These are phyloP conservation scores for Dendrobium huoshanense DNA, from an alignment of 106 monocot genomes.

Conservation along the genomic window DNA sequence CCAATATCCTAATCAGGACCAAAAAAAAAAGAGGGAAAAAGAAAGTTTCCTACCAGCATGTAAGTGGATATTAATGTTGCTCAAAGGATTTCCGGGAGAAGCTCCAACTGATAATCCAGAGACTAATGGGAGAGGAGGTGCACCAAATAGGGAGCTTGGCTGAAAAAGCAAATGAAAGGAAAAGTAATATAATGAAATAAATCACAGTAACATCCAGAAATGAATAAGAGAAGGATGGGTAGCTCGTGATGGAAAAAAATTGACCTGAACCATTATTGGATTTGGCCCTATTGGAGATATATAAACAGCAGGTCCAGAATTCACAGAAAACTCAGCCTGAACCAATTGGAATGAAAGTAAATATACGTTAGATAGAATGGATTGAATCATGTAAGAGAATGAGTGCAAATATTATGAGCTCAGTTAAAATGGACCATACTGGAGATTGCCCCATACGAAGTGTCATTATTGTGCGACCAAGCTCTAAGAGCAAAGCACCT, in stretches of 20 bases:
- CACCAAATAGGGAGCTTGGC: slow-evolving; percentile 42
- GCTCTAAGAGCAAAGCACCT: slow-evolving; percentile 86
- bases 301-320: slow-evolving; percentile 88
- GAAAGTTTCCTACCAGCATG: slow-evolving; percentile 40
- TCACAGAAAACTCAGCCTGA: slow-evolving; percentile 70
- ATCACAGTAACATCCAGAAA: neutral
- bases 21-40: neutral
- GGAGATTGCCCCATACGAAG: slow-evolving; percentile 73
- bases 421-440: slow-evolving; percentile 37
- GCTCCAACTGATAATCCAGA: slow-evolving; percentile 9
- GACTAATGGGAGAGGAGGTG: slow-evolving; percentile 9
- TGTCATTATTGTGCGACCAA: slow-evolving; percentile 79
- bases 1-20: neutral
- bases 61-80: slow-evolving; percentile 52
- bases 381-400: neutral
- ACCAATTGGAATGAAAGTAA: slow-evolving; percentile 2
- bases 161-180: slow-evolving; percentile 56
- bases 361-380: neutral
- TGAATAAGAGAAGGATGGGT: neutral
- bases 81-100: slow-evolving; percentile 34
- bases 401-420: neutral
- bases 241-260: neutral
- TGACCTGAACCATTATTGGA: slow-evolving; percentile 95
- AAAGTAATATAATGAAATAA: neutral
- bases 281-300: slow-evolving; percentile 76